A percentile compares a stretch with the other conserved stretches of the same genome.
Evolutionary conservation across 345 rosid species (phyloP).

Genomic region (Salix udensis): DNA sequence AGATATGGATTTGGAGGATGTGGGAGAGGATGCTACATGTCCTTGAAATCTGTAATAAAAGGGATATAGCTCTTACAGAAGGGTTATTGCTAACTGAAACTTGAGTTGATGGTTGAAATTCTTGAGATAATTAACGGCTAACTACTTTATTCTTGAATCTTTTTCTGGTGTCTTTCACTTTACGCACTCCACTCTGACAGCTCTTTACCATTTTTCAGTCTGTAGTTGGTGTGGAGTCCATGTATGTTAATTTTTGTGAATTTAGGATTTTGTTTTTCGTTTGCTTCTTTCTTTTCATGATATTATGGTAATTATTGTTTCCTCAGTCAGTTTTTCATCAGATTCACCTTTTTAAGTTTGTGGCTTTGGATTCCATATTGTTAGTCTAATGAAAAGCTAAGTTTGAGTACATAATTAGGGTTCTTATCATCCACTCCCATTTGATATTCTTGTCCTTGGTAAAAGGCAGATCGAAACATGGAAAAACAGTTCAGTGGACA

Average conservation of each 20-base stretch:
- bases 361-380: not conserved
- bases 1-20: not conserved
- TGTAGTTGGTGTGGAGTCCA: not conserved
- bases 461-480: conserved; percentile 99
- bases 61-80: not conserved
- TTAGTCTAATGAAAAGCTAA: not conserved
- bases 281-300: not conserved
- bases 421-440: conserved; percentile 35
- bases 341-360: not conserved
- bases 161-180: not conserved
- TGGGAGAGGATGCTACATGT: not conserved
- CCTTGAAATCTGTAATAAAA: not conserved
- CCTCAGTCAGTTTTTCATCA: not conserved
- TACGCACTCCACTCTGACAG: not conserved
- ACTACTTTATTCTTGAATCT: not conserved
- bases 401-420: not conserved
- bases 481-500: conserved; percentile 91
- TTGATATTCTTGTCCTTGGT: conserved; percentile 58
- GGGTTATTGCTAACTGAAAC: conserved; percentile 3
- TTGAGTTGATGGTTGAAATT: not conserved
- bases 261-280: not conserved
- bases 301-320: not conserved
- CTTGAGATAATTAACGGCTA: not conserved
- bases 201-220: not conserved
- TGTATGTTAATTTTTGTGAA: not conserved